These are phyloP conservation scores for Trypanosoma theileri DNA, from an alignment of 208 protist species.

Conservation along the genomic window DNA sequence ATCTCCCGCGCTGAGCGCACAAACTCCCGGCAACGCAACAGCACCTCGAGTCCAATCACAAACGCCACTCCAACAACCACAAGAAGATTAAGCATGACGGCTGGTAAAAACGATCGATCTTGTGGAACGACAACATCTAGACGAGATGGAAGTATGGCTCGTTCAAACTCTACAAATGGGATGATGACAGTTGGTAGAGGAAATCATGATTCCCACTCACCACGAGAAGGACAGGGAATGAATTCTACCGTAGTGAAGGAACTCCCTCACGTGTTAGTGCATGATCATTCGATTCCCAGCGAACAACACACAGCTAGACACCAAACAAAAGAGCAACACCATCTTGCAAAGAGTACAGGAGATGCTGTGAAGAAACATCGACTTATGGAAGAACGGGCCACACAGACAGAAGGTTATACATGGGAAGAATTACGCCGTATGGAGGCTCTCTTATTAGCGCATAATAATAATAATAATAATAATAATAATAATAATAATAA, in stretches of 20 bases:
- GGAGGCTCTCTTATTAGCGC: not conserved
- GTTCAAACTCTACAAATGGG: not conserved
- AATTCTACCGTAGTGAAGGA: not conserved
- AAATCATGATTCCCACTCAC: not conserved
- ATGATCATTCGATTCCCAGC: not conserved
- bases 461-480: no score
- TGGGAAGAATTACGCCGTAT: not conserved
- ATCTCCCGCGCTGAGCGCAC: conserved; percentile 16
- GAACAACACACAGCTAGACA: not conserved
- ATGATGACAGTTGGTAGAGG: not conserved
- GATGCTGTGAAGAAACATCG: not conserved
- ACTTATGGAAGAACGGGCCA: conserved; percentile 2
- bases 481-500: no score
- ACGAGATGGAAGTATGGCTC: no score
- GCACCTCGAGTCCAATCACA: not conserved
- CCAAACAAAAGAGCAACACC: not conserved
- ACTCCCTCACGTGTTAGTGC: not conserved
- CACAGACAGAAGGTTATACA: conserved; percentile 5
- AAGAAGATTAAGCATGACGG: no score
- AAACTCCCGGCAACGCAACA: not conserved
- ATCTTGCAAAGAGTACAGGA: not conserved
- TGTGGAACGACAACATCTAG: conserved; percentile 1
- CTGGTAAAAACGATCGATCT: not conserved
- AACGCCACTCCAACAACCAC: not conserved
- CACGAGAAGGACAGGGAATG: not conserved